These are phyloP conservation scores for Scleromitrula shiraiana DNA, from an alignment of 2,329 filamentous ascomycete genomes.

Conservation along the genomic window DNA sequence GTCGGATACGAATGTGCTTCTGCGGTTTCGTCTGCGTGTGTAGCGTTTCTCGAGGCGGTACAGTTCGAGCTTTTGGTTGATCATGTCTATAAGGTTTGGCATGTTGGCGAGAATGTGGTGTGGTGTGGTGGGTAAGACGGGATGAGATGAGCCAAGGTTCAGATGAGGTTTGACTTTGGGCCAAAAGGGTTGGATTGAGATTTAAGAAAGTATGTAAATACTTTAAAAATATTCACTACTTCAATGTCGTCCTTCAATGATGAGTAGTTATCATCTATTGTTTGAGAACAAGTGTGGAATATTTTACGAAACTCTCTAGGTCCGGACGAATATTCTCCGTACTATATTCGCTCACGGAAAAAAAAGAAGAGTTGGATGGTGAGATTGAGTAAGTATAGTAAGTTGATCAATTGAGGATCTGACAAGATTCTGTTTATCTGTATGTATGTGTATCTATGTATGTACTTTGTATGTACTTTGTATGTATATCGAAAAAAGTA, in stretches of 20 bases:
- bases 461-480: background rate
- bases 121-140: background rate
- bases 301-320: no score
- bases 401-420: no score
- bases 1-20: slow-evolving; percentile 81
- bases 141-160: background rate
- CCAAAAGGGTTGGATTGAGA: no score
- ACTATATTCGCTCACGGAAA: no score
- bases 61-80: slow-evolving; percentile 71
- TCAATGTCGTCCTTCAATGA: background rate
- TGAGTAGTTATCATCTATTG: no score
- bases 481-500: background rate
- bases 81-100: slow-evolving; percentile 45
- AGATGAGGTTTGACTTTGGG: background rate
- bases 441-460: background rate
- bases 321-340: no score
- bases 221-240: background rate
- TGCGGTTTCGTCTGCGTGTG: slow-evolving; percentile 76
- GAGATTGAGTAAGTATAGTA: background rate
- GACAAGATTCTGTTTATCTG: no score
- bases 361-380: no score
- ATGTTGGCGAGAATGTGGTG: slow-evolving; percentile 15
- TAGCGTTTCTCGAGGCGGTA: slow-evolving; percentile 94
- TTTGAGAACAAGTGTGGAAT: no score
- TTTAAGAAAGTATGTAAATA: no score